Evolutionary conservation across 192 early-diverging fungal species (phyloP).

Genomic region (Mortierella claussenii): DNA sequence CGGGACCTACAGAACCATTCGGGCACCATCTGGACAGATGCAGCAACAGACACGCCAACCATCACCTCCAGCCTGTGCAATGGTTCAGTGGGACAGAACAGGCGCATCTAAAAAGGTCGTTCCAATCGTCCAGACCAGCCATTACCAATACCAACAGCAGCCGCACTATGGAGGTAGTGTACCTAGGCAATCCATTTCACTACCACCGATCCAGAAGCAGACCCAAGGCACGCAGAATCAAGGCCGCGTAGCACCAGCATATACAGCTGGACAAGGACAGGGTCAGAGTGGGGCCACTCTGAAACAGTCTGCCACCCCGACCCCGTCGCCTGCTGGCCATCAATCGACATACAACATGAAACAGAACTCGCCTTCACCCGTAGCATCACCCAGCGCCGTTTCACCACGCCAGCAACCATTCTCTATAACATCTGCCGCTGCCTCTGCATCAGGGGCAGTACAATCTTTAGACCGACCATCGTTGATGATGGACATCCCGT

Average conservation of each 20-base stretch:
- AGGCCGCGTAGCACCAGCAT: slow-evolving; percentile 1
- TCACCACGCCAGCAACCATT: slow-evolving; percentile 8
- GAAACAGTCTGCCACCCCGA: slow-evolving; percentile 7
- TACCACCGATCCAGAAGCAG: not conserved
- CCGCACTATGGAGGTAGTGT: slow-evolving; percentile 22
- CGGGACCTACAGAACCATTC: not conserved
- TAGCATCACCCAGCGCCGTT: not conserved
- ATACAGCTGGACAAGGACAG: not conserved
- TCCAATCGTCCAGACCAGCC: not conserved
- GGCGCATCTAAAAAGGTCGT: not conserved
- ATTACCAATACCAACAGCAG: slow-evolving; percentile 26
- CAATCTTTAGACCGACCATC: slow-evolving; percentile 8
- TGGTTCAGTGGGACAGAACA: not conserved
- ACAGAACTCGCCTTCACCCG: slow-evolving; percentile 1
- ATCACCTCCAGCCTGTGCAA: not conserved
- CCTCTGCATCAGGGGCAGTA: too few relatives aligned
- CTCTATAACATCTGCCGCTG: slow-evolving; percentile 1
- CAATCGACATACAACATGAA: slow-evolving; percentile 1
- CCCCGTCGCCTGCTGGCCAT: not conserved
- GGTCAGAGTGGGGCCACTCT: not conserved
- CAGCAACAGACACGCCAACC: slow-evolving; percentile 6
- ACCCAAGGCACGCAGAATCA: not conserved
- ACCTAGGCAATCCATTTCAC: slow-evolving; percentile 6
- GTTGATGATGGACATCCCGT: slow-evolving; percentile 20
- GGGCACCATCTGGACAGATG: not conserved